phyloP scores from a whole-genome alignment of 164 flowering plant genomes.

The Malania oleifera region DNA sequence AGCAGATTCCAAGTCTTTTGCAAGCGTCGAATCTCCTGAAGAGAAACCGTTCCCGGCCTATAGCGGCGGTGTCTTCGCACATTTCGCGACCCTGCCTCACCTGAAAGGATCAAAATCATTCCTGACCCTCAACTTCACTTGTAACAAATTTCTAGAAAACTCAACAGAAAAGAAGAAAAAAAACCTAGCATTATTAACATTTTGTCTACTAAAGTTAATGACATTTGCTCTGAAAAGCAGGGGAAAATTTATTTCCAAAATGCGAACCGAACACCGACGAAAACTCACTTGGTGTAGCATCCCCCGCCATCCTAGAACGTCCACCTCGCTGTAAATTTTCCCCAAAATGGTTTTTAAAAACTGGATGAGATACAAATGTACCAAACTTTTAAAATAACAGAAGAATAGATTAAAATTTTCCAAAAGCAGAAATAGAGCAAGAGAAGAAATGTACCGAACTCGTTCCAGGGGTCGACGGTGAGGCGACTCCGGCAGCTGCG shows the following conservation, averaged over 20 bases:
- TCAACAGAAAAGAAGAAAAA: no score
- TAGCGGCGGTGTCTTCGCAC: constrained; percentile 25
- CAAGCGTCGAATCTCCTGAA: constrained; percentile 47
- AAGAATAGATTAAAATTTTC: background rate
- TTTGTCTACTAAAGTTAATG: no score
- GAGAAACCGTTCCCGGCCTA: constrained; percentile 59
- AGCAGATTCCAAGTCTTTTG: constrained; percentile 37
- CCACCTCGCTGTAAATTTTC: constrained; percentile 5
- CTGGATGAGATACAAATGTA: no score
- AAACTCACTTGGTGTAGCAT: constrained; percentile 9
- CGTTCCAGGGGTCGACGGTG: background rate
- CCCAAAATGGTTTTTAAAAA: no score
- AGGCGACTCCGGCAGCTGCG: constrained; percentile 3
- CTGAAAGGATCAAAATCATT: constrained; percentile 1
- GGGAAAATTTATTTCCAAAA: background rate
- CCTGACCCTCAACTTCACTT: background rate
- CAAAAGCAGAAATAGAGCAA: background rate
- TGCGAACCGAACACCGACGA: background rate
- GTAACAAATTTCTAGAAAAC: background rate
- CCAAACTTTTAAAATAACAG: background rate
- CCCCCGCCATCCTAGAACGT: background rate
- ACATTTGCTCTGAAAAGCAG: background rate
- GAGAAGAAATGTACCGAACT: background rate
- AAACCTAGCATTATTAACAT: no score
- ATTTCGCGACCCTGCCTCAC: background rate